Percentiles rank a stretch among this genome's conserved stretches.
phyloP scores from a whole-genome alignment of 2,329 filamentous ascomycete species.

The Aspergillus alliaceus region DNA sequence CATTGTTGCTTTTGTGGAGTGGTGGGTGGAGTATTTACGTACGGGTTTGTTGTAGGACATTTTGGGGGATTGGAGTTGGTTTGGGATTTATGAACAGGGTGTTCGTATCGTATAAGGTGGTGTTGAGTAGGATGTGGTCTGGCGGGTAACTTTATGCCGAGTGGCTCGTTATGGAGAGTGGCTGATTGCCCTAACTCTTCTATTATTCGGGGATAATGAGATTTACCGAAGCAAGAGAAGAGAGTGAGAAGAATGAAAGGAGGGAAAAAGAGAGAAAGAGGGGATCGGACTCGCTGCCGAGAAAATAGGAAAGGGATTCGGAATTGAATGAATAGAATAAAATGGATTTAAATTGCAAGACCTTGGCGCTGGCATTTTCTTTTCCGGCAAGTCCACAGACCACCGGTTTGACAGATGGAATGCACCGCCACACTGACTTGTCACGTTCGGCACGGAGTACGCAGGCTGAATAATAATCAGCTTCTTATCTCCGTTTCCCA shows the following conservation, averaged over 20 bases:
- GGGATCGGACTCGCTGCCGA: not conserved
- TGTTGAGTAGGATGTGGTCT: not conserved
- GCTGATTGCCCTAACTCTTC: not conserved
- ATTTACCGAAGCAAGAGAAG: too few species aligned
- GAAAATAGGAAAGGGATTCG: not conserved
- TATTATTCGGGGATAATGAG: not conserved
- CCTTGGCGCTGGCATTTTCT: not conserved
- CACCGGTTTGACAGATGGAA: not conserved
- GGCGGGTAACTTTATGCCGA: not conserved
- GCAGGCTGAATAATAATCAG: not conserved
- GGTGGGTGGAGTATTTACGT: slow-evolving; percentile 9
- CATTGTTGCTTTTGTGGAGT: not conserved
- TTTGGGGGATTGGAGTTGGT: slow-evolving; percentile 4
- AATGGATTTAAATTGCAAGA: not conserved
- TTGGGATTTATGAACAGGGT: too few species aligned
- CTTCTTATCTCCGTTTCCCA: too few species aligned
- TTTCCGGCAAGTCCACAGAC: slow-evolving; percentile 1
- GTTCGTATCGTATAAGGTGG: not conserved
- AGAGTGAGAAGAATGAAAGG: not conserved
- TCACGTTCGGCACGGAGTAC: too few species aligned
- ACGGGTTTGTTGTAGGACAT: slow-evolving; percentile 38
- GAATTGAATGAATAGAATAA: not conserved
- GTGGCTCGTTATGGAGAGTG: not conserved
- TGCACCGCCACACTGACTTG: not conserved
- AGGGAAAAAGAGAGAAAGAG: slow-evolving; percentile 1